Conservation (phyloP, 2,329 filamentous ascomycete genomes). For the Cercospora brassicicola region DNA sequence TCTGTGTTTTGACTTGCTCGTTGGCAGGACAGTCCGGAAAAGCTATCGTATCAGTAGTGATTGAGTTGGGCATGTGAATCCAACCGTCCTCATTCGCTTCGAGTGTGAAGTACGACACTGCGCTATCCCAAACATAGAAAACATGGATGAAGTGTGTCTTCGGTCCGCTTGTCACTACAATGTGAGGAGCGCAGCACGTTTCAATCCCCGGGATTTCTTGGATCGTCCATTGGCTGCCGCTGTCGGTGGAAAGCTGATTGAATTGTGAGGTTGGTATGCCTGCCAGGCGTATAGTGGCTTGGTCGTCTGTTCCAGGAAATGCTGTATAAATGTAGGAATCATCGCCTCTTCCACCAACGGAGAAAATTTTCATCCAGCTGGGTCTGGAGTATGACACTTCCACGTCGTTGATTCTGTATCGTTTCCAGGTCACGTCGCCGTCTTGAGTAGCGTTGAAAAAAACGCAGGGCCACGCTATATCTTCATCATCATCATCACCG, state of each 20-base stretch:
- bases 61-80: neutral
- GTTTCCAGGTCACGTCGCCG: neutral
- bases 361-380: neutral
- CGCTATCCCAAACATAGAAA: neutral
- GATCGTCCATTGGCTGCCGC: neutral
- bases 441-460: neutral
- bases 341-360: neutral
- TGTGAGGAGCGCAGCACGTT: neutral
- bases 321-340: neutral
- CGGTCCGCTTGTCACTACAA: neutral
- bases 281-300: neutral
- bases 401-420: neutral
- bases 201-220: neutral
- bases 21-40: neutral
- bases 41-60: neutral
- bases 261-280: neutral
- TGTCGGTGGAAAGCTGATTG: neutral
- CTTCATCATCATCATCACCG: neutral
- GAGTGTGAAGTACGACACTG: neutral
- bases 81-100: neutral
- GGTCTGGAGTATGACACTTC: neutral
- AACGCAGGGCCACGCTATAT: too few relatives aligned
- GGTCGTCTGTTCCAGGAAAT: neutral
- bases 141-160: neutral
- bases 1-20: neutral